A percentile compares a stretch with the other conserved stretches of the same genome.
phyloP scores from a whole-genome alignment of 495 filamentous ascomycete species.

The Aspergillus wentii region DNA sequence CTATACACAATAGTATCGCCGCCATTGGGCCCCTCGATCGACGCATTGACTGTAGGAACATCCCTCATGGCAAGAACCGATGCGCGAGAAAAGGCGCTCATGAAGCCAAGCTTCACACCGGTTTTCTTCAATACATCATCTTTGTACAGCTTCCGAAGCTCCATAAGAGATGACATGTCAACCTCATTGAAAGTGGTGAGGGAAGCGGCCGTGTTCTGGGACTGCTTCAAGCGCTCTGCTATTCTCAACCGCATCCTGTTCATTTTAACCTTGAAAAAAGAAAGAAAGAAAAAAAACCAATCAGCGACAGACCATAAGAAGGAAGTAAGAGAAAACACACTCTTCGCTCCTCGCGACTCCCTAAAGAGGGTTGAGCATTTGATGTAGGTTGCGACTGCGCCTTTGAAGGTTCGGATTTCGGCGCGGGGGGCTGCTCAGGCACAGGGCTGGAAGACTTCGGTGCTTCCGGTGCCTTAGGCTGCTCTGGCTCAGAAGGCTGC shows the following conservation, averaged over 20 bases:
- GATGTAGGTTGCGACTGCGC: constrained; percentile 13
- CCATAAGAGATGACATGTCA: constrained; percentile 97
- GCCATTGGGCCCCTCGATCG: constrained; percentile 90
- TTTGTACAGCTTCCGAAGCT: constrained; percentile 95
- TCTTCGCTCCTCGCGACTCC: constrained; percentile 83
- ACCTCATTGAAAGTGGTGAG: constrained; percentile 99
- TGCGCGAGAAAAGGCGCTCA: constrained; percentile 94
- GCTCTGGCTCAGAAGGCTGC: constrained; percentile 29
- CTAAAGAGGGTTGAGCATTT: constrained; percentile 39
- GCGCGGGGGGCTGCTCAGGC: constrained; percentile 36
- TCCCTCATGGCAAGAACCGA: constrained; percentile 92
- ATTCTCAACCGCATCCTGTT: constrained; percentile 98
- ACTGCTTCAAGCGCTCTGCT: constrained; percentile 96
- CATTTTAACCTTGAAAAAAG: constrained; percentile 79
- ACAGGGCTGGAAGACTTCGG: constrained; percentile 34
- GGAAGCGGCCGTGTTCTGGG: constrained; percentile 96
- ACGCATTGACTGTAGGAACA: constrained; percentile 93
- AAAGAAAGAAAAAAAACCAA: too few species aligned
- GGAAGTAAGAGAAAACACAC: constrained; percentile 47
- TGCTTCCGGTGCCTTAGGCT: constrained; percentile 36
- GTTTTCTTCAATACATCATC: constrained; percentile 94
- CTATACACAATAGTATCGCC: constrained; percentile 98
- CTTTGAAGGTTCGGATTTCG: constrained; percentile 30
- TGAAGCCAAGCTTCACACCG: constrained; percentile 96
- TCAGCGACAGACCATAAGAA: constrained; percentile 4